Conservation (phyloP, 2,329 filamentous ascomycete species). For the Knufia fluminis region DNA sequence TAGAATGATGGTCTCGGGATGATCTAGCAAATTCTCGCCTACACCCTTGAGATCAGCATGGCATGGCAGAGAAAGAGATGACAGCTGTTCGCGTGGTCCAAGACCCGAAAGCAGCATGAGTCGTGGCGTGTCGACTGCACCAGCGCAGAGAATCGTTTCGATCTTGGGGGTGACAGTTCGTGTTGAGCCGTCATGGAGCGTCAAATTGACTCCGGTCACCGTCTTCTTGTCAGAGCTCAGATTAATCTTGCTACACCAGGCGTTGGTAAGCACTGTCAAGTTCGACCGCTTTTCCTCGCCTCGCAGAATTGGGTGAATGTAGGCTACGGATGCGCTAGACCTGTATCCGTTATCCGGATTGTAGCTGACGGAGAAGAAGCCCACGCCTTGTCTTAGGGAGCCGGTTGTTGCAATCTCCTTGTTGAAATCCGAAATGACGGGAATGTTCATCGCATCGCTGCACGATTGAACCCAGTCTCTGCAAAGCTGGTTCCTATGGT, state of each 20-base stretch:
- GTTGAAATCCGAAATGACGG: slow-evolving; percentile 79
- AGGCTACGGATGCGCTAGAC: slow-evolving; percentile 80
- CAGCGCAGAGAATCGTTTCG: slow-evolving; percentile 72
- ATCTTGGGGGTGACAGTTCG: slow-evolving; percentile 51
- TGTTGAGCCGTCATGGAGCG: slow-evolving; percentile 50
- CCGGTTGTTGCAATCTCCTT: slow-evolving; percentile 67
- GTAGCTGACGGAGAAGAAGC: slow-evolving; percentile 86
- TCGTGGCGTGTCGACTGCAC: slow-evolving; percentile 72
- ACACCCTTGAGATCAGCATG: slow-evolving; percentile 53
- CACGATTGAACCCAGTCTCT: slow-evolving; percentile 81
- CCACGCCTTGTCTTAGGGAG: slow-evolving; percentile 64
- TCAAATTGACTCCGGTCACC: slow-evolving; percentile 66
- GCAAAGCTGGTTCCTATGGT: slow-evolving; percentile 83
- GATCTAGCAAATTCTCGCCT: slow-evolving; percentile 56
- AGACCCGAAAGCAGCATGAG: slow-evolving; percentile 47
- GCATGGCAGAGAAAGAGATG: slow-evolving; percentile 47
- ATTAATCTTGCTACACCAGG: slow-evolving; percentile 77
- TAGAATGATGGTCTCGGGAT: slow-evolving; percentile 58
- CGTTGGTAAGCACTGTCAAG: slow-evolving; percentile 75
- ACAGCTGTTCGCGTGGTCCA: slow-evolving; percentile 44
- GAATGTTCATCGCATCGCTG: slow-evolving; percentile 68
- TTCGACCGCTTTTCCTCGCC: slow-evolving; percentile 76
- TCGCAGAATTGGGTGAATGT: slow-evolving; percentile 82
- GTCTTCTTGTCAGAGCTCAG: slow-evolving; percentile 49
- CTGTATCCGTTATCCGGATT: slow-evolving; percentile 80